Evolutionary conservation across 2,329 filamentous ascomycete genomes (phyloP), one percentile per base, ranked within the genome.

Genomic region (Teratosphaeria destructans): DNA sequence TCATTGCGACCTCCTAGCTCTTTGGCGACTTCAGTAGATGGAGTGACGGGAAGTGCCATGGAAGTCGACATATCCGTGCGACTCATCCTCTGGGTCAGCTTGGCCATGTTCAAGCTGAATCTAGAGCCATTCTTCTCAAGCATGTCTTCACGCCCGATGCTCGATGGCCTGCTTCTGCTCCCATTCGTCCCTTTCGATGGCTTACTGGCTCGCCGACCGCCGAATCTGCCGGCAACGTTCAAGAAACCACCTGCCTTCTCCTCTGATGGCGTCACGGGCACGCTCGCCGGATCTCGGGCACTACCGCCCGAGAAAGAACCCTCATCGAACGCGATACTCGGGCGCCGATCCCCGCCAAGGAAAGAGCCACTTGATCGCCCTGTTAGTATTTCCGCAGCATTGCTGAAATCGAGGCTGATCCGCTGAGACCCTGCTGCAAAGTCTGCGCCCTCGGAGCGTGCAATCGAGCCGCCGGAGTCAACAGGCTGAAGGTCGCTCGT

Each of bases 241-340:
- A 73, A 63, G 60, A 73, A 72, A 14, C 64, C 57, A 52, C 61
- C 63, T 7, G 60, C 55, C 7, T 73, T 70, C 35, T 79, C 78
- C 27, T 78, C 77, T 4, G 66, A 60, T 1, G 78, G 77, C 2
- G 78, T 80, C 3, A 73, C 66, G 1, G 77, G 70, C 6, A 68
- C 61, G 5, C 71, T 72, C 5, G 60, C 63, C 1, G 66, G 57
- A 43, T 67, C 67, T 8, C 60, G 60, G 2, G 64, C 57, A 59
- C 66, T 68, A 37, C 67, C 66, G 19, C 65, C 68, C 54, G 68
- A 68, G 43, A 66, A 65, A 47, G 71, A 74, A 8, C 68, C 56
- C 3, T 75, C 74, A 55, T 78, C 74, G 55, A 77, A 71, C 0
- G 73, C 66, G 27, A 76, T 65, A 63, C 75, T 79, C 59, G 67